These are phyloP conservation scores for Tillandsia fasciculata DNA, from an alignment of 176 grass and related monocot species.

Conservation along the genomic window DNA sequence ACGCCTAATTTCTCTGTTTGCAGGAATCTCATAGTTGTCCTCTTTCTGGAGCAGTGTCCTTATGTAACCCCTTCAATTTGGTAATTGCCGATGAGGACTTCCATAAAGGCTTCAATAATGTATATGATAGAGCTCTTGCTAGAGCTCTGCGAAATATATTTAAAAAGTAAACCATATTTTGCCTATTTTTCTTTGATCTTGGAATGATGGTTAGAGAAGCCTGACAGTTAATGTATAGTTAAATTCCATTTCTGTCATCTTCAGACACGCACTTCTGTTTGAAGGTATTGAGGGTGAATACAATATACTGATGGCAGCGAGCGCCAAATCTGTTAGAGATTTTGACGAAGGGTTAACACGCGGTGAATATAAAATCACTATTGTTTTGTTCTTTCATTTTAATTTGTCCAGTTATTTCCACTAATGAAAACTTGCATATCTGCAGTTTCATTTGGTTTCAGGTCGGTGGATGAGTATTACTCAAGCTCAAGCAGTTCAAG, in stretches of 20 bases:
- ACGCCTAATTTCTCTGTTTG: constrained; percentile 13
- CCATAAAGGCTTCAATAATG: constrained; percentile 88
- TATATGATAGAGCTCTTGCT: constrained; percentile 83
- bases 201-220: constrained; percentile 12
- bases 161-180: constrained; percentile 52
- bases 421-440: constrained; percentile 10
- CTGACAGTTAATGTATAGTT: constrained; percentile 31
- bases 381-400: neutral
- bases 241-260: constrained; percentile 14
- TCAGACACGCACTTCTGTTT: constrained; percentile 78
- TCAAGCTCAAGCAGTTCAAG: constrained; percentile 84
- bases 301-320: constrained; percentile 64
- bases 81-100: constrained; percentile 98
- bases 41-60: constrained; percentile 80
- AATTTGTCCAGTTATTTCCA: constrained; percentile 1
- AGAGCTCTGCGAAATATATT: constrained; percentile 53
- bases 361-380: constrained; percentile 29
- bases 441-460: constrained; percentile 99
- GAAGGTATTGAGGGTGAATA: constrained; percentile 79
- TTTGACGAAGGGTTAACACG: constrained; percentile 94
- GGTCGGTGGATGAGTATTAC: constrained; percentile 97
- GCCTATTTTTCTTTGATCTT: constrained; percentile 7
- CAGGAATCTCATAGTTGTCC: constrained; percentile 73
- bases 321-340: constrained; percentile 75
- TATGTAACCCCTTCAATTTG: constrained; percentile 96